phyloP scores from a whole-genome alignment of 2,329 filamentous ascomycete genomes.

The Fusarium ambrosium region DNA sequence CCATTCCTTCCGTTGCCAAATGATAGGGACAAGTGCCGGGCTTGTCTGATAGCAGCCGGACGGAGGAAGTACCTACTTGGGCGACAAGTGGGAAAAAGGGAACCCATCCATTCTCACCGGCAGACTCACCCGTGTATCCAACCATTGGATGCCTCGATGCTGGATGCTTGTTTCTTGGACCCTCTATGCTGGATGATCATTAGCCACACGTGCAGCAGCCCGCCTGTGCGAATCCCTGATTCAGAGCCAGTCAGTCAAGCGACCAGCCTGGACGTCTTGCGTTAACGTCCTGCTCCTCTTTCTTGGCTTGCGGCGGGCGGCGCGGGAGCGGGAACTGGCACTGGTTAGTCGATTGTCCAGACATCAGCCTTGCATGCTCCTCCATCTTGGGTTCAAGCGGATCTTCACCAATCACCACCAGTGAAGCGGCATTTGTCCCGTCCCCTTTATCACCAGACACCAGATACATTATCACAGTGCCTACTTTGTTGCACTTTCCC shows the following conservation, averaged over 20 bases:
- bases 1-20: slow-evolving; percentile 12
- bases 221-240: slow-evolving; percentile 37
- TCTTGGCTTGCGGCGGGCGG: slow-evolving; percentile 20
- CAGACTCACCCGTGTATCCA: slow-evolving; percentile 3
- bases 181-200: slow-evolving; percentile 24
- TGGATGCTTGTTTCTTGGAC: slow-evolving; percentile 20
- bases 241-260: slow-evolving; percentile 24
- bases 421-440: slow-evolving; percentile 23
- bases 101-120: not conserved
- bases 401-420: slow-evolving; percentile 38
- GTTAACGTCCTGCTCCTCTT: slow-evolving; percentile 17
- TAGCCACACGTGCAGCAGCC: slow-evolving; percentile 40
- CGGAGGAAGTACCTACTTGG: not conserved
- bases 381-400: slow-evolving; percentile 18
- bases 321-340: slow-evolving; percentile 14
- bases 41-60: not conserved
- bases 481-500: not conserved
- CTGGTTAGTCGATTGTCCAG: slow-evolving; percentile 22
- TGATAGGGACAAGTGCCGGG: slow-evolving; percentile 3
- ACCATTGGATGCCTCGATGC: slow-evolving; percentile 15
- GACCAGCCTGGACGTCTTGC: slow-evolving; percentile 28
- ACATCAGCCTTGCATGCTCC: slow-evolving; percentile 36
- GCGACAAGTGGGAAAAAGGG: slow-evolving; percentile 7
- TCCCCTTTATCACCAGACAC: slow-evolving; percentile 14
- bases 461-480: not conserved